These are phyloP conservation scores for Cutaneotrichosporon curvatum DNA, from an alignment of 1,284 basidiomycete species.

Conservation along the genomic window DNA sequence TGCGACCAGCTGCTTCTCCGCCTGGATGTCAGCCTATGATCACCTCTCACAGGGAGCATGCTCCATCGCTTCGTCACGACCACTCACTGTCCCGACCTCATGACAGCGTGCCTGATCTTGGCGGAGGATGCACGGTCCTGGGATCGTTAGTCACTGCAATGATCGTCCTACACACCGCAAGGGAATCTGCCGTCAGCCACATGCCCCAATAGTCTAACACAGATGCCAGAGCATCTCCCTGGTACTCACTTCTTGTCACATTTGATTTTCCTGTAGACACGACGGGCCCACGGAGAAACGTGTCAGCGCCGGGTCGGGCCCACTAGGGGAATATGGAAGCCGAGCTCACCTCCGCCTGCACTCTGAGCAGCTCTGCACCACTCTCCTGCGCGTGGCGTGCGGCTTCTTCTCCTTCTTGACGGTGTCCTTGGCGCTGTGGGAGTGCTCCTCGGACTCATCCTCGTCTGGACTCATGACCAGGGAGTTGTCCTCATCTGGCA, in stretches of 20 bases:
- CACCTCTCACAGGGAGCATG: too few relatives aligned
- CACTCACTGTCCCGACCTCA: constrained; percentile 44
- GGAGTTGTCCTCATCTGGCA: constrained; percentile 9
- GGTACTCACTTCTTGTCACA: constrained; percentile 45
- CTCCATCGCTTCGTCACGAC: too few relatives aligned
- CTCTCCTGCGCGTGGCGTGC: constrained; percentile 38
- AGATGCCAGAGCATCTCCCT: too few relatives aligned
- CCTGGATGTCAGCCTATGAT: constrained; percentile 21
- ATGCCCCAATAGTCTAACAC: too few relatives aligned
- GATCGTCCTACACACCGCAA: constrained; percentile 9
- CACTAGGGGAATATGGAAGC: too few relatives aligned
- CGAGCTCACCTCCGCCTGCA: constrained; percentile 38
- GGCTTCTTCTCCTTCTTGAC: constrained; percentile 35
- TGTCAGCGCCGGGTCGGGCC: constrained; percentile 1
- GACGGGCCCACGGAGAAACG: too few relatives aligned
- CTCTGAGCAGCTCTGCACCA: constrained; percentile 48
- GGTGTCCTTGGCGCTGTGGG: constrained; percentile 7
- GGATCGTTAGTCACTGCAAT: constrained; percentile 2
- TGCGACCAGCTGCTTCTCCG: constrained; percentile 35
- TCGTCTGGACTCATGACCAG: constrained; percentile 19
- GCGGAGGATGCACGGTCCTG: constrained; percentile 43
- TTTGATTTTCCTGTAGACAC: constrained; percentile 38
- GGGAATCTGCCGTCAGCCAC: constrained; percentile 11
- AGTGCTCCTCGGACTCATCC: constrained; percentile 17
- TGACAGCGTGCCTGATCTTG: constrained; percentile 45